phyloP scores from a whole-genome alignment of 2,329 filamentous ascomycete species.

The Epichloe glyceriae region DNA sequence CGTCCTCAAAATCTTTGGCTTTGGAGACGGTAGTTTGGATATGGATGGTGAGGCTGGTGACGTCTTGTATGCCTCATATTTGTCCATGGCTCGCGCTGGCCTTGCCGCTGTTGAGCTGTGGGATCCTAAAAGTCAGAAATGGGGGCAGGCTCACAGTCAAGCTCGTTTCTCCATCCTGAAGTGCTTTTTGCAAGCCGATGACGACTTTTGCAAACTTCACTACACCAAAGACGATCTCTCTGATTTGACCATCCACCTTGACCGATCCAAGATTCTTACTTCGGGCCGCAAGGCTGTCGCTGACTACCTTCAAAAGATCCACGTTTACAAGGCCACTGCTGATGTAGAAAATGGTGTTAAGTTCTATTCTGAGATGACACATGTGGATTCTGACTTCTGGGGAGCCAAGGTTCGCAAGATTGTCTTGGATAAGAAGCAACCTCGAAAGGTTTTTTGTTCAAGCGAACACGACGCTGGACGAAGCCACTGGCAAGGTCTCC shows the following conservation, averaged over 20 bases:
- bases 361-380: constrained; percentile 74
- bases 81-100: constrained; percentile 90
- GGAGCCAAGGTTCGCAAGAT: constrained; percentile 65
- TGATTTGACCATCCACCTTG: constrained; percentile 69
- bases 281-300: constrained; percentile 76
- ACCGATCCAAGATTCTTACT: constrained; percentile 75
- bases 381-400: constrained; percentile 72
- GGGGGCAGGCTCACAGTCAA: constrained; percentile 88
- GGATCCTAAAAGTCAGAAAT: constrained; percentile 82
- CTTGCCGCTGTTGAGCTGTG: constrained; percentile 83
- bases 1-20: constrained; percentile 83
- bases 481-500: constrained; percentile 54
- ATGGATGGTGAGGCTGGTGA: constrained; percentile 70
- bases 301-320: constrained; percentile 77
- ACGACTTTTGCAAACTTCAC: constrained; percentile 73
- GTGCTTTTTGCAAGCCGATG: constrained; percentile 75
- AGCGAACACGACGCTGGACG: constrained; percentile 69
- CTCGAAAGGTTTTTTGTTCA: constrained; percentile 92
- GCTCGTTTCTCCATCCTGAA: constrained; percentile 79
- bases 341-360: constrained; percentile 65
- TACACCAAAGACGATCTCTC: constrained; percentile 62
- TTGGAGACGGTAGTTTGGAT: constrained; percentile 62
- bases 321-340: constrained; percentile 84
- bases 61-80: constrained; percentile 76
- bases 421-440: constrained; percentile 65